Percentiles rank a stretch among this genome's conserved stretches.
Evolutionary conservation across 495 filamentous ascomycete genomes (phyloP).

Genomic region (Penicillium waksmanii): DNA sequence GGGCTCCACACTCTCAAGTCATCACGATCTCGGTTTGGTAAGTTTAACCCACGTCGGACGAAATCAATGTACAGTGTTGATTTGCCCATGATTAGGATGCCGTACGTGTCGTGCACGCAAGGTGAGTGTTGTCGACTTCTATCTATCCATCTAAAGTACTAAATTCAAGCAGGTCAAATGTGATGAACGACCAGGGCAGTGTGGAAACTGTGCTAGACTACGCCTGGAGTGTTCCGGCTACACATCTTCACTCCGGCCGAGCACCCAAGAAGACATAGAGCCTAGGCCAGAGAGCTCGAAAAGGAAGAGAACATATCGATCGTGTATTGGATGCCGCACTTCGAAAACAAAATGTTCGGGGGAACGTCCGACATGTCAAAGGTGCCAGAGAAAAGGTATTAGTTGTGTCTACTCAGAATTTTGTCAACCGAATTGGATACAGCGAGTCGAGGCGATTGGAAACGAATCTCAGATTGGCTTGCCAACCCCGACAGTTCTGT

Average conservation of each 20-base stretch:
- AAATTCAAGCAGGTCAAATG: slow-evolving; percentile 30
- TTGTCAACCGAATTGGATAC: slow-evolving; percentile 34
- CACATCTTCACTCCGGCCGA: slow-evolving; percentile 12
- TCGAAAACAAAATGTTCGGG: slow-evolving; percentile 43
- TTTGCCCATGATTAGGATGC: slow-evolving; percentile 22
- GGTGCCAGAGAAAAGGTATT: slow-evolving; percentile 30
- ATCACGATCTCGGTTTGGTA: slow-evolving; percentile 31
- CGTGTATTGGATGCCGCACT: slow-evolving; percentile 35
- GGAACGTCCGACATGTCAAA: slow-evolving; percentile 33
- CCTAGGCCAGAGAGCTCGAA: slow-evolving; percentile 13
- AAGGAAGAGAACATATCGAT: slow-evolving; percentile 37
- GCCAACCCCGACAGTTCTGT: not conserved
- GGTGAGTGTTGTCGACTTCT: slow-evolving; percentile 15
- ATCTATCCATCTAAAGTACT: not conserved
- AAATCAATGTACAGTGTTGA: not conserved
- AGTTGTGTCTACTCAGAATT: slow-evolving; percentile 37
- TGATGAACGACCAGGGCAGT: slow-evolving; percentile 32
- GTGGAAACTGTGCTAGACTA: slow-evolving; percentile 33
- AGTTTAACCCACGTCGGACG: slow-evolving; percentile 3
- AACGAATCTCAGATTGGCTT: not conserved
- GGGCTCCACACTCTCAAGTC: slow-evolving; percentile 10
- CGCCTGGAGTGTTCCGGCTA: slow-evolving; percentile 31
- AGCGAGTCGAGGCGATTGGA: slow-evolving; percentile 15
- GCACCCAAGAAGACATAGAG: slow-evolving; percentile 3
- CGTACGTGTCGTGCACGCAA: slow-evolving; percentile 35